Evolutionary conservation across 75 land plant genomes (phyloP), one percentile per base, ranked within the genome.

Genomic region (Sequoiadendron giganteum): DNA sequence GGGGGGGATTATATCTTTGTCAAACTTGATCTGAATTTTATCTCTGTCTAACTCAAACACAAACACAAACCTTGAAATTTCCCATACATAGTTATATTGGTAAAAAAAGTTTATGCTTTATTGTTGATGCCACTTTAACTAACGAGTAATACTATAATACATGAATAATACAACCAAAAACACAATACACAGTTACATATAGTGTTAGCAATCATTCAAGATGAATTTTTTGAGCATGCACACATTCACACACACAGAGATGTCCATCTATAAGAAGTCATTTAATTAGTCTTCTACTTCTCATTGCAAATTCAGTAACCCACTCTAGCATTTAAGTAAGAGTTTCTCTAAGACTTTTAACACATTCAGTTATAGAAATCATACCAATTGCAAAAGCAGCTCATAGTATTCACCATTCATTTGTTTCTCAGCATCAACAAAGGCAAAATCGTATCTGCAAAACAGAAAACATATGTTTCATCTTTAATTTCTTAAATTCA

Each of bases 401-500:
- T 97, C 99, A 92, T 93, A 97, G 89, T 97, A 97, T 78, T 97
- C 94, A 40, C 43, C 87, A 78, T 96, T 93, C 93, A 91, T 92
- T 88, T 91, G 92, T 90, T 97, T 97, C 68, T 97, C 99, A 78
- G 99, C 99, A 94, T 97, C 99, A 85, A 97, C 86, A 88, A 97
- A 96, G 47, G 99, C 98, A 91, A 95, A 97, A 89, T 97, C 99
- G 91, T 93, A 97, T 88, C 99, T 97, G 93, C 88, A 90, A 61
- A 80, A 87, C 32, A 32, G 70, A 79, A 86, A 25, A 88, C 79
- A 84, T 18, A 48, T 25, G 3, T n/a, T 28, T 30, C 32, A 72
- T 72, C 7, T 72, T 72, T 25, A 72, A 36, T 72, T 10, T 72
- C 76, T 72, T 28, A 28, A 72, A 72, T 72, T 72, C 34, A 72